Conservation (phyloP, 1,284 basidiomycete species). For the Laetiporus sulphureus region DNA sequence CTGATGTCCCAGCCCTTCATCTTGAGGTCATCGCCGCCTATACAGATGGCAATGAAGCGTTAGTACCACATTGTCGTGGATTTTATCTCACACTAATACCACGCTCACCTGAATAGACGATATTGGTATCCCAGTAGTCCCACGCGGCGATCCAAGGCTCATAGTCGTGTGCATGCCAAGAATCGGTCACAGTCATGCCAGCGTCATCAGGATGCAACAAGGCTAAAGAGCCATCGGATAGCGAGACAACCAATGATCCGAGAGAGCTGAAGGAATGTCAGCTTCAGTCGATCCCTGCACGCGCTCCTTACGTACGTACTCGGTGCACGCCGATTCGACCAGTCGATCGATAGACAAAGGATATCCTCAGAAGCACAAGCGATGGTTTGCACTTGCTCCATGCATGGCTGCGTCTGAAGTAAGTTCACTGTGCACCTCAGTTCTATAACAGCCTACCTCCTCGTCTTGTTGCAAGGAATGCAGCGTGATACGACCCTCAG, state of each 20-base stretch:
- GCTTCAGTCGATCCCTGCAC: not conserved
- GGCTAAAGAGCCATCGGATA: constrained; percentile 71
- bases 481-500: constrained; percentile 72
- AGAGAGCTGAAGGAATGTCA: constrained; percentile 30
- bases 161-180: constrained; percentile 88
- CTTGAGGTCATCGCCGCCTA: constrained; percentile 91
- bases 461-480: constrained; percentile 42
- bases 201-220: constrained; percentile 45
- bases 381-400: too few species aligned
- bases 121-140: constrained; percentile 75
- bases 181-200: constrained; percentile 37
- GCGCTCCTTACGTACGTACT: constrained; percentile 14
- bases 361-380: constrained; percentile 50
- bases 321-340: constrained; percentile 60
- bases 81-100: not conserved
- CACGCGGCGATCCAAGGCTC: constrained; percentile 95
- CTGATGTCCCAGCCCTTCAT: constrained; percentile 91
- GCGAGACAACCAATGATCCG: constrained; percentile 67
- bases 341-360: constrained; percentile 84
- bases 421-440: too few species aligned
- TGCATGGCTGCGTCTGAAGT: too few species aligned
- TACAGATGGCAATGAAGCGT: not conserved
- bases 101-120: constrained; percentile 76
- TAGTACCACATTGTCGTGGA: not conserved
- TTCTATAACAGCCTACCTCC: constrained; percentile 46